Percentiles rank a stretch among this genome's conserved stretches.
phyloP scores from a whole-genome alignment of 371 early-diverging fungal species.

The Dichotomocladium elegans region DNA sequence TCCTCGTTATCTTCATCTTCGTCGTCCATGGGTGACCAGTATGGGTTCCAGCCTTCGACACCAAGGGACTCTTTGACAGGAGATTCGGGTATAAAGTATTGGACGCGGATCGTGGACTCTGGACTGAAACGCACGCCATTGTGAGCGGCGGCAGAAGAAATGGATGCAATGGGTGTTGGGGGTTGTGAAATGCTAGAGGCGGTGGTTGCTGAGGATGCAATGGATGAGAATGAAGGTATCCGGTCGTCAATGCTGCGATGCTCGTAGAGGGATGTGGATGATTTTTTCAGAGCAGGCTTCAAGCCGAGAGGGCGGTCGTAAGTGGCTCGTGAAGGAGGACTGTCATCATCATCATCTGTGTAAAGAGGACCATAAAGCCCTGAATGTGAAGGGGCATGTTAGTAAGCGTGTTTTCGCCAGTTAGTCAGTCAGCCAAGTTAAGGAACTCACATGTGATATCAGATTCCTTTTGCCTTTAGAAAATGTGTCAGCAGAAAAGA shows the following conservation, averaged over 20 bases:
- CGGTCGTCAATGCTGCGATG: background rate
- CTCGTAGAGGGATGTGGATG: background rate
- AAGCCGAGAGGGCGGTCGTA: constrained; percentile 2
- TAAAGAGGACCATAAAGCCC: constrained; percentile 41
- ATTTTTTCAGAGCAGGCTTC: constrained; percentile 16
- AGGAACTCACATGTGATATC: constrained; percentile 31
- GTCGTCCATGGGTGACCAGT: constrained; percentile 1
- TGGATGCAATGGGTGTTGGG: background rate
- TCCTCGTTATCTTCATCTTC: constrained; percentile 5
- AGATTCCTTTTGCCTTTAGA: constrained; percentile 34
- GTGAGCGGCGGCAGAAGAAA: background rate
- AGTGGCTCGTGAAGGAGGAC: background rate
- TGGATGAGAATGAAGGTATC: constrained; percentile 2
- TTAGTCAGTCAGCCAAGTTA: no score
- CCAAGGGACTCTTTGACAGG: constrained; percentile 11
- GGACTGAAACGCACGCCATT: constrained; percentile 19
- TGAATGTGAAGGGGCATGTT: no score
- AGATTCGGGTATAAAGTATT: constrained; percentile 18
- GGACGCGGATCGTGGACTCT: constrained; percentile 11
- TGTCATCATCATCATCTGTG: constrained; percentile 2
- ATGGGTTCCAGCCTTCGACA: background rate
- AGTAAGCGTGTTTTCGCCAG: no score
- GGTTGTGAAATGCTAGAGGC: background rate
- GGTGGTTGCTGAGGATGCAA: background rate
- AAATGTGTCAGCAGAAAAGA: constrained; percentile 1